Base-by-base conservation (phyloP, 1,284 basidiomycete genomes). In the Rhodotorula mucilaginosa region DNA sequence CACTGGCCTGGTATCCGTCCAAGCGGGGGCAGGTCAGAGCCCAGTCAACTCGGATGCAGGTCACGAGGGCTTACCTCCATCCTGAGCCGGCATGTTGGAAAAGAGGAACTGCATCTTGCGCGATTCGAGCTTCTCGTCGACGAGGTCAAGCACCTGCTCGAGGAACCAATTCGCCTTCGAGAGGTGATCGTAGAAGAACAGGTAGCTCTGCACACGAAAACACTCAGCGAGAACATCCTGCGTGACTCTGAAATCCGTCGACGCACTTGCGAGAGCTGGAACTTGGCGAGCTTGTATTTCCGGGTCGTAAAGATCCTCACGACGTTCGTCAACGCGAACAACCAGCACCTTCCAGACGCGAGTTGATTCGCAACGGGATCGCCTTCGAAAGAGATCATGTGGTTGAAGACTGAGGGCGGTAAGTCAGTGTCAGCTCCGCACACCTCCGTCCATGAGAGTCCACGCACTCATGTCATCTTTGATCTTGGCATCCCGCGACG, bases 291-390 rank as follows among this genome's bases (percentile, higher is more conserved):
- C 78, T 90, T 90, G 76, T 94, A 86, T 79, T 88, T 88, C 83
- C 90, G 91, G 86, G 92, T 90, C 66, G 93, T 85, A 65, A 88
- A 87, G 82, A 92, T 90, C 44, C 94, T 86, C 71, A 62, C 79
- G 29, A 77, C 75, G 39, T 67, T 61, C 12, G 46, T 58, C 39
- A 26, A 34, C 23, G 69, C 52, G 18, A 60, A 65, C 10, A 69
- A 26, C 58, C 63, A 65, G 56, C 72, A 97, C 58, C 93, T 84
- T 1, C 93, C 93, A 54, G 89, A 91, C 76, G 84, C 87, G 81
- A 88, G 90, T 85, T 97, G 94, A 82, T 92, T 89, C 52, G 92
- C 93, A 70, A 96, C 84, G 2, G 93, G 92, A 5, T 85, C 87
- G 39, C 78, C 77, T 83, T 90, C 89, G 83, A 89, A 88, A 61